Evolutionary conservation across 805 yeast species (phyloP).

Genomic region (Schwanniomyces pseudopolymorphus): DNA sequence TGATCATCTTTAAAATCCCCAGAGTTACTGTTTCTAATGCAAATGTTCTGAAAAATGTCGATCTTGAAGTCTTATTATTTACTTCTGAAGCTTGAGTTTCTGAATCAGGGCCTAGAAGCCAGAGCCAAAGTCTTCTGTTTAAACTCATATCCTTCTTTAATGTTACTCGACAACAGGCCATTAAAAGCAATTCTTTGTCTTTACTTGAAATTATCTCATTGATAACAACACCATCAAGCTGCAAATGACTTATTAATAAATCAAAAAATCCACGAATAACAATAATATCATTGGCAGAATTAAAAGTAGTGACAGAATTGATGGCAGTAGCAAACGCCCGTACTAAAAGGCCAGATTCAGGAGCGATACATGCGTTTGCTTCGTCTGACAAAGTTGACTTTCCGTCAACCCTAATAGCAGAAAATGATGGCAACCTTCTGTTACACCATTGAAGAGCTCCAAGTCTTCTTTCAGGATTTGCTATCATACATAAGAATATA

Average conservation of each 20-base stretch:
- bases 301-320: constrained; percentile 31
- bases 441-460: constrained; percentile 83
- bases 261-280: constrained; percentile 89
- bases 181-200: constrained; percentile 59
- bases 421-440: constrained; percentile 62
- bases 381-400: constrained; percentile 37
- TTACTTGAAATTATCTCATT: constrained; percentile 44
- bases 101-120: constrained; percentile 81
- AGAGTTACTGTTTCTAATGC: constrained; percentile 51
- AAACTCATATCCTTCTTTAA: constrained; percentile 89
- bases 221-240: constrained; percentile 60
- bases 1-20: constrained; percentile 54
- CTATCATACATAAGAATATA: constrained; percentile 68
- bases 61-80: constrained; percentile 24
- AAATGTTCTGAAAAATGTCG: constrained; percentile 58
- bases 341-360: constrained; percentile 76
- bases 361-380: constrained; percentile 62
- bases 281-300: constrained; percentile 53
- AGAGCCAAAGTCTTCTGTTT: constrained; percentile 89
- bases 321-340: constrained; percentile 75
- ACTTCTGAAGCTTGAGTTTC: constrained; percentile 11
- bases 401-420: constrained; percentile 26
- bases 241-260: constrained; percentile 64
- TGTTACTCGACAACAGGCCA: constrained; percentile 67
- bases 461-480: constrained; percentile 74